These are phyloP conservation scores for Centella asiatica DNA, from an alignment of 129 eudicot species.

Conservation along the genomic window DNA sequence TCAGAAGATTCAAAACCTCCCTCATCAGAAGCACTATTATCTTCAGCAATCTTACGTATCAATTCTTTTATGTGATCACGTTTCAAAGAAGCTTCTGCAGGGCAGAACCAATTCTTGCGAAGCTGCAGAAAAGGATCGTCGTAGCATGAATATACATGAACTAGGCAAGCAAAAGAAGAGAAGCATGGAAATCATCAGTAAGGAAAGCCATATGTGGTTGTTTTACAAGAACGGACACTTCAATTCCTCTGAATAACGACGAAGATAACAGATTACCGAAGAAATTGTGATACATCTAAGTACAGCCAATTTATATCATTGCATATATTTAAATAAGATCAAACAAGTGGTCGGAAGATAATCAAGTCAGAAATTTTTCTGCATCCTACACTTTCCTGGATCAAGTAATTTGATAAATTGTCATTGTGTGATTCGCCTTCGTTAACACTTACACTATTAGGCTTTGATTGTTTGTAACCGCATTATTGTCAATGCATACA, in stretches of 20 bases:
- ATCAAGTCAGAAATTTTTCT: no score
- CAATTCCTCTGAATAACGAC: neutral
- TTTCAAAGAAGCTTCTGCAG: conserved; percentile 58
- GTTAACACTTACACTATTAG: no score
- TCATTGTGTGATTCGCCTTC: no score
- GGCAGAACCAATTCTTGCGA: conserved; percentile 48
- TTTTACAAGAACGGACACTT: neutral
- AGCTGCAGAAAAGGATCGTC: conserved; percentile 35
- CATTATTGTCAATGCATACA: no score
- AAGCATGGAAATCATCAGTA: neutral
- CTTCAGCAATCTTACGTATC: conserved; percentile 33
- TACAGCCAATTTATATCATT: neutral
- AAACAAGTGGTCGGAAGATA: neutral
- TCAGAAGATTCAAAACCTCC: conserved; percentile 21
- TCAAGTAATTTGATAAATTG: no score
- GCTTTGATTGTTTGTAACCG: no score
- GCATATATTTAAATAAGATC: neutral
- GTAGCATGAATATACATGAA: neutral
- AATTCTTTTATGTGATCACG: conserved; percentile 48
- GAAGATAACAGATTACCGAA: neutral
- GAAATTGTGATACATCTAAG: neutral
- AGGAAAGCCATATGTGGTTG: neutral
- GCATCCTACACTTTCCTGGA: no score
- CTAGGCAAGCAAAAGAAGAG: neutral
- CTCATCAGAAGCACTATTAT: conserved; percentile 17